Evolutionary conservation across 225 moss, liverwort and hornwort genomes (phyloP).

Genomic region (Asterella californica): DNA sequence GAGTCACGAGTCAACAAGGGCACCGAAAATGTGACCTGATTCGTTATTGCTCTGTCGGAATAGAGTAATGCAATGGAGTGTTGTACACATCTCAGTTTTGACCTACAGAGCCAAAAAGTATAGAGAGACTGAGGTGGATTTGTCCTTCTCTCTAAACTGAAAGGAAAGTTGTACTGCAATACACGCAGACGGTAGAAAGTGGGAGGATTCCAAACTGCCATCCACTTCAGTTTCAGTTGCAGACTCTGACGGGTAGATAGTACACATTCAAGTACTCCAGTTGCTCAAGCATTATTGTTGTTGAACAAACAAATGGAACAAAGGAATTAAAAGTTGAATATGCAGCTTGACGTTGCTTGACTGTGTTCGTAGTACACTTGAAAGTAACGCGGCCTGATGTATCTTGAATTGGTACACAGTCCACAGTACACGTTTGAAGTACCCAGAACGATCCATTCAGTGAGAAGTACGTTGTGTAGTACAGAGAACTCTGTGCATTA

Average conservation of each 20-base stretch:
- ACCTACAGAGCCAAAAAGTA: too few relatives aligned
- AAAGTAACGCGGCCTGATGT: neutral
- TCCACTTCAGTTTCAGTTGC: neutral
- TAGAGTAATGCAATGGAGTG: too few relatives aligned
- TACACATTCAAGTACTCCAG: neutral
- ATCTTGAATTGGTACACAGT: neutral
- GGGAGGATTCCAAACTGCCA: neutral
- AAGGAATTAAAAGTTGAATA: neutral
- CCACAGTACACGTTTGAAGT: neutral
- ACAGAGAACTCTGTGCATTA: neutral
- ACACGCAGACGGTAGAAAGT: too few relatives aligned
- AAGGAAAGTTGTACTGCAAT: too few relatives aligned
- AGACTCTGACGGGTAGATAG: neutral
- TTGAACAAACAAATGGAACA: neutral
- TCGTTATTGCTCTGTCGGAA: too few relatives aligned
- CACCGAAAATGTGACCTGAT: constrained; percentile 31
- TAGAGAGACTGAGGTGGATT: too few relatives aligned
- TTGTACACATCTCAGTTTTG: too few relatives aligned
- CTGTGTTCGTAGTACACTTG: neutral
- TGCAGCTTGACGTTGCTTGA: neutral
- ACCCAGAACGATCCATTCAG: neutral
- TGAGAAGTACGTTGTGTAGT: neutral
- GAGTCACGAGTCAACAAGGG: constrained; percentile 42
- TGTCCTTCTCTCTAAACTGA: too few relatives aligned
- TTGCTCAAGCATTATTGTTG: neutral